Evolutionary conservation across 1,139 yeast species (phyloP).

Genomic region (Debaryomyces sp.): DNA sequence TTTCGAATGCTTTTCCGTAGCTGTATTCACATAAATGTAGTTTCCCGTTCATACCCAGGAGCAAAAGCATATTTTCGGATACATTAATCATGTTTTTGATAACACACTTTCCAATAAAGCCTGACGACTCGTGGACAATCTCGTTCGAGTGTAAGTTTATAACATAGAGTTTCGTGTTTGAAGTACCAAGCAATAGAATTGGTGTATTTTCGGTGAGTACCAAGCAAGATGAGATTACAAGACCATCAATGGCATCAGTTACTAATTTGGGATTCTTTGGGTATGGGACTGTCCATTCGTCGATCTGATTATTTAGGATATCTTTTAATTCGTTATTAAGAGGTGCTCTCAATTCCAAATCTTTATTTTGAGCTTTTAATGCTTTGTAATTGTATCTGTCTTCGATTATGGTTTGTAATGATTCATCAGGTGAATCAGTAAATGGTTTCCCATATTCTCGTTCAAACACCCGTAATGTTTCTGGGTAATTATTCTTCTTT

Average conservation of each 20-base stretch:
- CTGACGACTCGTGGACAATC: constrained; percentile 12
- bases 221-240: constrained; percentile 29
- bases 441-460: constrained; percentile 46
- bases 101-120: constrained; percentile 30
- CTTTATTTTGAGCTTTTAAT: constrained; percentile 15
- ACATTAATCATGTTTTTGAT: constrained; percentile 33
- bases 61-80: constrained; percentile 18
- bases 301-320: constrained; percentile 28
- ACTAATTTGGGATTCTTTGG: constrained; percentile 19
- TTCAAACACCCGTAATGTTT: constrained; percentile 53
- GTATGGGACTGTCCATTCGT: constrained; percentile 36
- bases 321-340: constrained; percentile 18
- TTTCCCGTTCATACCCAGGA: constrained; percentile 47
- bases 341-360: constrained; percentile 15
- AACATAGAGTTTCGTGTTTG: constrained; percentile 26
- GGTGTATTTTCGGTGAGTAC: constrained; percentile 11
- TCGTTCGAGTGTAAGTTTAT: constrained; percentile 18
- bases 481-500: constrained; percentile 42
- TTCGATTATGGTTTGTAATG: constrained; percentile 50
- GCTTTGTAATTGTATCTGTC: constrained; percentile 49
- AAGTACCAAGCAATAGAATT: constrained; percentile 27
- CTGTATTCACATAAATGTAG: constrained; percentile 21
- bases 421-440: constrained; percentile 36
- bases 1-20: constrained; percentile 8
- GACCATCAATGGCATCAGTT: constrained; percentile 18